Conservation (phyloP, 306 rosid genomes). For the Begonia loranthoides region DNA sequence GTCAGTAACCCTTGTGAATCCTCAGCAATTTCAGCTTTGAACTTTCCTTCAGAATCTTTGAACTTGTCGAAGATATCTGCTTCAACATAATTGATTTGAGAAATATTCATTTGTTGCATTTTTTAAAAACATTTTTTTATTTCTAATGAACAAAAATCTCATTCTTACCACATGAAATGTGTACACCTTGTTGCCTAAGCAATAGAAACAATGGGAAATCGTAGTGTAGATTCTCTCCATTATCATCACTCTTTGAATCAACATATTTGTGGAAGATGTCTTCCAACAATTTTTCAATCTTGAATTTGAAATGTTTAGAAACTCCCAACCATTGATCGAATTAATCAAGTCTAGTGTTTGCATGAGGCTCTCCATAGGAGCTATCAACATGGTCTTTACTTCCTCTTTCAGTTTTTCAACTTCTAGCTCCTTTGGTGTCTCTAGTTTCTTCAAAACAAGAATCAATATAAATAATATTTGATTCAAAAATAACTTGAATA, state of each 20-base stretch:
- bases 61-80: not conserved
- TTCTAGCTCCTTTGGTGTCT: not conserved
- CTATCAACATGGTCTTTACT: slow-evolving; percentile 15
- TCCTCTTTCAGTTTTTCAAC: slow-evolving; percentile 14
- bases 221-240: not conserved
- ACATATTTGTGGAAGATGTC: not conserved
- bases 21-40: not conserved
- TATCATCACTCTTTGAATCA: not conserved
- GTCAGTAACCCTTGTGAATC: too few relatives aligned
- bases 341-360: slow-evolving; percentile 20
- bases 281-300: slow-evolving; percentile 8
- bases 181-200: not conserved
- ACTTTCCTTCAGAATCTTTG: not conserved
- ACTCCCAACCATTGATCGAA: slow-evolving; percentile 19
- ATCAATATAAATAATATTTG: too few relatives aligned
- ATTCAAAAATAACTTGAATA: not conserved
- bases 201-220: not conserved
- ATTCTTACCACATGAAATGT: not conserved
- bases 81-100: not conserved
- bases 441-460: slow-evolving; percentile 1
- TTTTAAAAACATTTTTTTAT: too few relatives aligned
- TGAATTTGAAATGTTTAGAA: slow-evolving; percentile 29
- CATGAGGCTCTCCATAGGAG: not conserved
- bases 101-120: too few relatives aligned
- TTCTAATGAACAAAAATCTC: too few relatives aligned